These are phyloP conservation scores for Solanum virginianum DNA, from an alignment of 257 asterid species.

Conservation along the genomic window DNA sequence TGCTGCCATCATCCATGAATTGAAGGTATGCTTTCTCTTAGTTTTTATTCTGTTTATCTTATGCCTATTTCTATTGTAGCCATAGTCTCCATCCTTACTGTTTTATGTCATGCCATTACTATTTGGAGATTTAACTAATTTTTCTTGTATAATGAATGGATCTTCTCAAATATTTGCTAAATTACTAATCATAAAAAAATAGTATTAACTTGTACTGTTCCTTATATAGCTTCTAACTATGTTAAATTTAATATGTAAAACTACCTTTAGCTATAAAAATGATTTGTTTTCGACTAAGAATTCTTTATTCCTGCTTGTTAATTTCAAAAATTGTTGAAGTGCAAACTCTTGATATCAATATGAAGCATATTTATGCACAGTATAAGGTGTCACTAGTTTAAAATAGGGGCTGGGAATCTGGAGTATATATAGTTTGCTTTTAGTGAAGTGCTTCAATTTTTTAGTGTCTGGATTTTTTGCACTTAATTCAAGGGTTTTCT, in stretches of 20 bases:
- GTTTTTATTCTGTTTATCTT: background rate
- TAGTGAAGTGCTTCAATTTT: background rate
- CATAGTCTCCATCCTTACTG: background rate
- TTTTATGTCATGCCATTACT: background rate
- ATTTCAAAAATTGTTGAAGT: background rate
- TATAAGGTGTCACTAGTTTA: background rate
- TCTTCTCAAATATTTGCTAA: background rate
- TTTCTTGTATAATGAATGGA: background rate
- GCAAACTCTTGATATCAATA: background rate
- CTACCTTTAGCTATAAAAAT: background rate
- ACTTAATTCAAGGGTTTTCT: too few relatives aligned
- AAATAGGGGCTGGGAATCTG: background rate
- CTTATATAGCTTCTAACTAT: background rate
- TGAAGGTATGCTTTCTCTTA: constrained; percentile 45
- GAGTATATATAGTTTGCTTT: background rate
- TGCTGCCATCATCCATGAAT: constrained; percentile 90
- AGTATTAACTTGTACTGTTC: background rate
- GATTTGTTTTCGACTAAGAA: background rate
- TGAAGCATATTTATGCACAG: background rate
- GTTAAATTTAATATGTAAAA: background rate
- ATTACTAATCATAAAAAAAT: background rate
- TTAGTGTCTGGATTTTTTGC: background rate
- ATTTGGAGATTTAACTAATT: background rate
- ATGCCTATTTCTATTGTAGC: background rate
- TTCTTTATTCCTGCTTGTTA: background rate